Evolutionary conservation across 1,139 yeast species (phyloP), one percentile per base, ranked within the genome.

Genomic region (Kurtzmaniella quercitrusa): DNA sequence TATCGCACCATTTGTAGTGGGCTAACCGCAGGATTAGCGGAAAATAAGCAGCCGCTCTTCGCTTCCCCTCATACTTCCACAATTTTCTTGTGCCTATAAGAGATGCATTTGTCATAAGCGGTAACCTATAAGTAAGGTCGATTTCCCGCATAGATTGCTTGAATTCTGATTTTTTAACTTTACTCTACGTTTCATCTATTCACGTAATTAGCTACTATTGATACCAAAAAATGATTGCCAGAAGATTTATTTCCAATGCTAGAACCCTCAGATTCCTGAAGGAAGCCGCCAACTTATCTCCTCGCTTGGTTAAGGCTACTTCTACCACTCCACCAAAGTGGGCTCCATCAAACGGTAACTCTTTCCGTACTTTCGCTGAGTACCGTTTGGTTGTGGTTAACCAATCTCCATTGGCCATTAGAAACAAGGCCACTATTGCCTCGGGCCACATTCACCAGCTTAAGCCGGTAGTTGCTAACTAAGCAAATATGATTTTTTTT

Each of bases 331-430:
- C 50, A 14, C 40, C 47, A 42, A 66, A 62, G 51, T 68, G 72
- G 72, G 56, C 57, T 41, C 73, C 74, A 33, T 62, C 64, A 19
- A 51, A 59, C 42, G 73, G 72, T 36, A 60, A 65, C 41, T 62
- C 77, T 2, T 76, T 71, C 65, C 66, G 76, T 50, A 62, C 78
- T 2, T 78, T 78, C 59, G 80, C 80, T 32, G 82, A 78, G 54
- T 78, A 78, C 65, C 63, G 83, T 53, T 65, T 76, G 54, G 71
- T 71, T 51, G 77, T 68, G 18, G 64, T 68, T 42, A 71, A 76
- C 59, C 76, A 71, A 47, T 73, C 76, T 44, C 83, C 83, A 12
- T 68, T 76, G 53, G 63, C 67, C 12, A 50, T 61, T 40, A 63
- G 56, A 47, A 44, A 49, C 39, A 51, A 51, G 48, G 19, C 42